Evolutionary conservation across 805 yeast genomes (phyloP), one percentile per base, ranked within the genome.

Genomic region (Alloascoidea africana): DNA sequence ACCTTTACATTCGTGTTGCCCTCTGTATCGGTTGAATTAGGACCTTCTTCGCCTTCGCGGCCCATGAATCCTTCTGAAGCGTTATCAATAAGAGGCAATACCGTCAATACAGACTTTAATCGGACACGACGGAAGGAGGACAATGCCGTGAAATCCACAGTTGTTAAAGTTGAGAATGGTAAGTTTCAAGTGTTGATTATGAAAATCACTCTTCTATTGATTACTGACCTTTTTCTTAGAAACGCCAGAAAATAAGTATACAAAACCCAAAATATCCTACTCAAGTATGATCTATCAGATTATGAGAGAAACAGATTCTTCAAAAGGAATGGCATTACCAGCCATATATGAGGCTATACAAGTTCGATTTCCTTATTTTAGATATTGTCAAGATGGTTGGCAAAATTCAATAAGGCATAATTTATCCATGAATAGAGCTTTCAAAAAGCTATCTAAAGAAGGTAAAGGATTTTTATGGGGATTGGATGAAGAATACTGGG

Each of bases 391-490:
- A 0, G 94, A 86, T 55, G 97, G 97, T 2, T 91, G 98, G 98
- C 98, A 91, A 59, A 79, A 83, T 51, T 75, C 93, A 0, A 94
- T 91, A 14, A 70, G 93, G 37, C 98, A 91, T 58, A 87, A 86
- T 49, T 63, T 91, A 32, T 79, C 89, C 16, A 65, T 85, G 46
- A 86, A 86, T 58, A 85, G 84, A 58, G 76, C 89, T 4, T 91
- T 89, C 60, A 66, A 73, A 38, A 81, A 81, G 50, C 77, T 81
- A 13, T 74, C 85, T 30, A 78, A 80, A 42, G 91, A 82, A 47
- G 91, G 93, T n/a, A 81, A 81, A 54, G 95, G 94, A 40, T 87
- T 94, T 93, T 60, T 83, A 18, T 89, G 95, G 94, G 89, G 89
- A 3, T 62, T 91, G 32, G 95, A 91, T 58, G 94, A 85, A 42